Evolutionary conservation across 1,139 yeast species (phyloP).

Genomic region (Yamadazyma diddensiae): DNA sequence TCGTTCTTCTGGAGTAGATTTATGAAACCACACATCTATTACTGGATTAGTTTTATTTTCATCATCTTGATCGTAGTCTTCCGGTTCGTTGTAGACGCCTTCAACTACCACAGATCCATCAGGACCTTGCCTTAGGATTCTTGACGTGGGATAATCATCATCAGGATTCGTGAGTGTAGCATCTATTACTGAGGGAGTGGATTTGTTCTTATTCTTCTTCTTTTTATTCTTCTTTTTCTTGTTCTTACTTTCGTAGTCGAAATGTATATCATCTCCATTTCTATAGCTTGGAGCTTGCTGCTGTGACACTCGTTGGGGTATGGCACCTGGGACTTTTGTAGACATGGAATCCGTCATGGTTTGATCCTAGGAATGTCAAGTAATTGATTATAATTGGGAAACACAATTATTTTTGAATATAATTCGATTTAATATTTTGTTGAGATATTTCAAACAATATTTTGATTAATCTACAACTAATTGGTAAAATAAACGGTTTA

Average conservation of each 20-base stretch:
- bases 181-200: conserved; percentile 15
- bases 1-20: conserved; percentile 56
- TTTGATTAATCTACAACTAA: too few relatives aligned
- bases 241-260: conserved; percentile 41
- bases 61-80: conserved; percentile 14
- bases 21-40: conserved; percentile 51
- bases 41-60: conserved; percentile 12
- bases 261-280: conserved; percentile 58
- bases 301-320: conserved; percentile 1
- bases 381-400: too few relatives aligned
- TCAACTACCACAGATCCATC: conserved; percentile 74
- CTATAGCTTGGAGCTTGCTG: conserved; percentile 15
- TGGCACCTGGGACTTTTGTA: too few relatives aligned
- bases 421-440: too few relatives aligned
- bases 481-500: background rate
- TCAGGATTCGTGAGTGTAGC: conserved; percentile 55
- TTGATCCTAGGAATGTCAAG: too few relatives aligned
- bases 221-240: conserved; percentile 31
- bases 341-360: too few relatives aligned
- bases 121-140: conserved; percentile 69
- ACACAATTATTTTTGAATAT: too few relatives aligned
- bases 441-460: too few relatives aligned
- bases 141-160: conserved; percentile 66
- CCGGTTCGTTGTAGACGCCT: conserved; percentile 32
- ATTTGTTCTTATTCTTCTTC: conserved; percentile 23